Evolutionary conservation across 768 basidiomycete genomes (phyloP).

Genomic region (Tremella fuciformis): DNA sequence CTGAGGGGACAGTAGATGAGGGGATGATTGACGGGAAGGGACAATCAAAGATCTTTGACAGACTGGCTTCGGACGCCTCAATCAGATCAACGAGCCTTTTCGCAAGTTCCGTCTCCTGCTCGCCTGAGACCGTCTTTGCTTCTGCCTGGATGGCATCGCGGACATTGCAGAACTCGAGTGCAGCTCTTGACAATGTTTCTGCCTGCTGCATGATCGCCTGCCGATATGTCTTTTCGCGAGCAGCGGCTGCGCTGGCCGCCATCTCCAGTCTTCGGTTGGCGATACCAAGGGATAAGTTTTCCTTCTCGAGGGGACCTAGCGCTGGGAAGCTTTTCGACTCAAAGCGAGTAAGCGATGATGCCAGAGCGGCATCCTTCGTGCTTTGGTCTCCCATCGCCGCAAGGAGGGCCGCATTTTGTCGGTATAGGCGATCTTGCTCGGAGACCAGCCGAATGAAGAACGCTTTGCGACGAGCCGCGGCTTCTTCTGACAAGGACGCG

Average conservation of each 20-base stretch:
- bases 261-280: conserved; percentile 16
- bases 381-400: conserved; percentile 11
- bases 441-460: conserved; percentile 9
- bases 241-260: conserved; percentile 10
- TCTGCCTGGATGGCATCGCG: conserved; percentile 8
- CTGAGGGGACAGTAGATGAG: conserved; percentile 1
- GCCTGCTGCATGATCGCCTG: conserved; percentile 17
- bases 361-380: conserved; percentile 2
- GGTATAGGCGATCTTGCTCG: conserved; percentile 12
- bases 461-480: conserved; percentile 14
- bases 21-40: not conserved
- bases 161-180: conserved; percentile 8
- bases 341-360: conserved; percentile 6
- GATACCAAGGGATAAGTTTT: conserved; percentile 11
- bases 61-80: not conserved
- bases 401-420: conserved; percentile 9
- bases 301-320: conserved; percentile 9
- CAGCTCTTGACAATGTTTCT: conserved; percentile 13
- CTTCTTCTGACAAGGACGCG: conserved; percentile 2
- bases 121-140: not conserved
- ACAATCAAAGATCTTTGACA: conserved; percentile 1
- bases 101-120: not conserved
- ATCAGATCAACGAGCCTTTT: not conserved
- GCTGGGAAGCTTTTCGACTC: conserved; percentile 17
- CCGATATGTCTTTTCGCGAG: conserved; percentile 23